Conservation (phyloP, 257 asterid species). For the Ajuga chamaepitys region DNA sequence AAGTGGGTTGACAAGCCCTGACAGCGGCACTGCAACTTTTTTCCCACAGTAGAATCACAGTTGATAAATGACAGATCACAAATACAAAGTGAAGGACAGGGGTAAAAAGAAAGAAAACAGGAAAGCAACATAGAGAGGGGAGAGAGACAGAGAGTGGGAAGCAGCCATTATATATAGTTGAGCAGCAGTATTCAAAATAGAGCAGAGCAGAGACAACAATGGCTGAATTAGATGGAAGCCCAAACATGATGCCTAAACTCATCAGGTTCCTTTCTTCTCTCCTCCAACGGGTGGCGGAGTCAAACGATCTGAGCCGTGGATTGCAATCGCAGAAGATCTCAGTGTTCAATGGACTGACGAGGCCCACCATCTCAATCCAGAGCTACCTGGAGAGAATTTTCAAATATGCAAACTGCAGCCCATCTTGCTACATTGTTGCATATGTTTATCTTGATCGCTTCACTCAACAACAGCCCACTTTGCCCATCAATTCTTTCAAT, state of each 20-base stretch:
- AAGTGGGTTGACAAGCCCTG: too few relatives aligned
- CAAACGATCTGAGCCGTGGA: too few relatives aligned
- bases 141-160: not conserved
- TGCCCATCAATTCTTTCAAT: slow-evolving; percentile 55
- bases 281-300: slow-evolving; percentile 48
- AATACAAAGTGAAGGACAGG: too few relatives aligned
- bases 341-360: slow-evolving; percentile 56
- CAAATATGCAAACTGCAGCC: slow-evolving; percentile 84
- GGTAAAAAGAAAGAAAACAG: too few relatives aligned
- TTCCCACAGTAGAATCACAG: too few relatives aligned
- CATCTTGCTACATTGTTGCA: slow-evolving; percentile 69
- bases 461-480: slow-evolving; percentile 41
- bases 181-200: slow-evolving; percentile 18
- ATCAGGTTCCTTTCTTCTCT: slow-evolving; percentile 63
- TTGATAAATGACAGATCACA: too few relatives aligned
- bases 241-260: slow-evolving; percentile 50
- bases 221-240: slow-evolving; percentile 60
- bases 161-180: not conserved
- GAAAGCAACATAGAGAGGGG: too few relatives aligned
- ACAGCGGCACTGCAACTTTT: too few relatives aligned
- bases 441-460: slow-evolving; percentile 75
- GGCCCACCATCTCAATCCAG: slow-evolving; percentile 60
- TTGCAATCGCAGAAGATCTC: slow-evolving; percentile 46
- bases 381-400: slow-evolving; percentile 59
- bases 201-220: slow-evolving; percentile 12